Evolutionary conservation across 768 basidiomycete genomes (phyloP).

Genomic region (Omphalotus guepiniiformis): DNA sequence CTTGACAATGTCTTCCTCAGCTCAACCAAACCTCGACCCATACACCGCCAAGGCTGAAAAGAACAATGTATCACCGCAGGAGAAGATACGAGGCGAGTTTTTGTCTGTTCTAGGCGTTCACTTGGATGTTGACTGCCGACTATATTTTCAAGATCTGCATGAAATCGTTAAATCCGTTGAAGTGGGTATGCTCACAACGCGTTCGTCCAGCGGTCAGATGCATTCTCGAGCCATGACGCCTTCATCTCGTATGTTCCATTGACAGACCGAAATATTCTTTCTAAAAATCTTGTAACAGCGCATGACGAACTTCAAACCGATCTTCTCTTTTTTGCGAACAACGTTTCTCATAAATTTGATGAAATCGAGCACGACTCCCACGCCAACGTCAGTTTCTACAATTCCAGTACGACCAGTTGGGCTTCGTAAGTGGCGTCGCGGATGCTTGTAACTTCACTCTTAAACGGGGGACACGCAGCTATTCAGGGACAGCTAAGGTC

Average conservation of each 20-base stretch:
- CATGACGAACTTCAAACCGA: slow-evolving; percentile 43
- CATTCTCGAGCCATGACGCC: slow-evolving; percentile 84
- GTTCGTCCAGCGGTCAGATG: slow-evolving; percentile 57
- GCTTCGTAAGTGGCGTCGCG: slow-evolving; percentile 46
- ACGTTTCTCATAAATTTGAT: slow-evolving; percentile 66
- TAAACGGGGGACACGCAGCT: no score
- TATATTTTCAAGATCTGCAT: slow-evolving; percentile 46
- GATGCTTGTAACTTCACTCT: no score
- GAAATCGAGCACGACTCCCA: slow-evolving; percentile 72
- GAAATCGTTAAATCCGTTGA: slow-evolving; percentile 57
- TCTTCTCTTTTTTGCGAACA: slow-evolving; percentile 72
- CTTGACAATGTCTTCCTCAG: slow-evolving; percentile 13
- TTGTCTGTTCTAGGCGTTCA: not conserved
- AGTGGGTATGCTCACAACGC: slow-evolving; percentile 77
- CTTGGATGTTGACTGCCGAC: not conserved
- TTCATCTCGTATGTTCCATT: slow-evolving; percentile 46
- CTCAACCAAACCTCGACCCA: slow-evolving; percentile 53
- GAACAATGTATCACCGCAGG: slow-evolving; percentile 47
- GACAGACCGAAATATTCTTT: not conserved
- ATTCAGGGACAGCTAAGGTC: slow-evolving; percentile 68
- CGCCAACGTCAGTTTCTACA: slow-evolving; percentile 79
- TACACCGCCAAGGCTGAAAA: slow-evolving; percentile 66
- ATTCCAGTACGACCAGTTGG: slow-evolving; percentile 70
- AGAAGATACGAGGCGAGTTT: slow-evolving; percentile 60
- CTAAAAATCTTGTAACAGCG: slow-evolving; percentile 26